Percentiles rank a stretch among this genome's conserved stretches.
Conservation (phyloP, 768 basidiomycete species). For the Serendipita indica region DNA sequence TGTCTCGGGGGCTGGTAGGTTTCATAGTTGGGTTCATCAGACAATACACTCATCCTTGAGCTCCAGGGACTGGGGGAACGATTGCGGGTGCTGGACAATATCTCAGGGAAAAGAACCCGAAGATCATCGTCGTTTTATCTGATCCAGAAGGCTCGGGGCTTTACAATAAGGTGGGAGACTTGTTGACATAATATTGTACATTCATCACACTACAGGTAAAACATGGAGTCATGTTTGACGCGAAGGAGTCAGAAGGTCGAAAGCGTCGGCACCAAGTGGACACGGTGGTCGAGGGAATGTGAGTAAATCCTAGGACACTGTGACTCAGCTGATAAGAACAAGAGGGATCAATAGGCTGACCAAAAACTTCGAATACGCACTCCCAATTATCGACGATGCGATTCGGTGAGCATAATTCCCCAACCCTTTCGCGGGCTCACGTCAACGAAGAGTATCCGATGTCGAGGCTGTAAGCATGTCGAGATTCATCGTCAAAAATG, state of each 20-base stretch:
- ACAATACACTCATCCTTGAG: too few relatives aligned
- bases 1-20: constrained; percentile 4
- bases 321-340: constrained; percentile 15
- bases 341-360: constrained; percentile 92
- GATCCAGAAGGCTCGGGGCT: constrained; percentile 93
- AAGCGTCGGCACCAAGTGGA: constrained; percentile 89
- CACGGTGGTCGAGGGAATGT: constrained; percentile 91
- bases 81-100: constrained; percentile 72
- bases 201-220: constrained; percentile 39
- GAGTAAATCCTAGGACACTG: constrained; percentile 16
- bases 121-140: constrained; percentile 55
- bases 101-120: constrained; percentile 58
- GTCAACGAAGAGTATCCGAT: constrained; percentile 62
- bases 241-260: constrained; percentile 84
- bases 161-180: constrained; percentile 62
- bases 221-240: constrained; percentile 88
- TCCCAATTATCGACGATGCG: constrained; percentile 70
- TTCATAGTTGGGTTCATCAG: too few relatives aligned
- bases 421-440: too few relatives aligned
- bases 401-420: neutral
- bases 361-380: constrained; percentile 72
- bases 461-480: constrained; percentile 94
- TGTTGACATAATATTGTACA: neutral
- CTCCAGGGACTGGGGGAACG: constrained; percentile 84
- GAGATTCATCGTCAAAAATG: constrained; percentile 74